These are phyloP conservation scores for Aspergillus bertholletiae DNA, from an alignment of 495 filamentous ascomycete genomes.

Conservation along the genomic window DNA sequence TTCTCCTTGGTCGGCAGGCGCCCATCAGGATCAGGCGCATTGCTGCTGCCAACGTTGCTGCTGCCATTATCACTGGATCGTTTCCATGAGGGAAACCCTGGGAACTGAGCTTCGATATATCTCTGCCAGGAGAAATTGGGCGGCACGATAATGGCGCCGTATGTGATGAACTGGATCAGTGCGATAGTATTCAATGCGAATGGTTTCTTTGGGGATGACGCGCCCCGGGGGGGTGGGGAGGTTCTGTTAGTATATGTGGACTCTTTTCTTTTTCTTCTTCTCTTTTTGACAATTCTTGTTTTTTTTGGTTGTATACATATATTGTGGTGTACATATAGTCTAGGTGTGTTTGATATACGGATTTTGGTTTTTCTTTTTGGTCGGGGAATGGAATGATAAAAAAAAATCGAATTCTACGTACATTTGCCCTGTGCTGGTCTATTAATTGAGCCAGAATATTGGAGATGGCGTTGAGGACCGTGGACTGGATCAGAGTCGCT, in stretches of 20 bases:
- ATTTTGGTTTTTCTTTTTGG: not conserved
- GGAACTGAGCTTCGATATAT: constrained; percentile 52
- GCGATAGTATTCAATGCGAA: constrained; percentile 55
- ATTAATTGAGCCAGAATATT: constrained; percentile 82
- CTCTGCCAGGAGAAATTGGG: constrained; percentile 86
- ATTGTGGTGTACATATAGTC: not conserved
- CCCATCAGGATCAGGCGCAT: constrained; percentile 8
- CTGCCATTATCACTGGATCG: not conserved
- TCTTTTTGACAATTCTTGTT: too few species aligned
- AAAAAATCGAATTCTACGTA: constrained; percentile 31
- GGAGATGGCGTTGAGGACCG: constrained; percentile 67
- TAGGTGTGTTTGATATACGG: too few species aligned
- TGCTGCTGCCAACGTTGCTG: too few species aligned
- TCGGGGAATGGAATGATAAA: not conserved
- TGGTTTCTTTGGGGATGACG: constrained; percentile 19
- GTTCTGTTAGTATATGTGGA: not conserved
- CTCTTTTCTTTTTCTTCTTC: too few species aligned
- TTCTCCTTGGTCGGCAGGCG: constrained; percentile 30
- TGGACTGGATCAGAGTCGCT: constrained; percentile 65
- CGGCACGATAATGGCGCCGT: constrained; percentile 70
- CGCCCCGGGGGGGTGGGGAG: not conserved
- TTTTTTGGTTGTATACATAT: not conserved
- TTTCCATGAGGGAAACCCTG: constrained; percentile 36
- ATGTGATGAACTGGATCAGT: constrained; percentile 76
- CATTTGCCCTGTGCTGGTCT: constrained; percentile 61